These are phyloP conservation scores for Lichina pygmaea DNA, from an alignment of 495 filamentous ascomycete genomes.

Conservation along the genomic window DNA sequence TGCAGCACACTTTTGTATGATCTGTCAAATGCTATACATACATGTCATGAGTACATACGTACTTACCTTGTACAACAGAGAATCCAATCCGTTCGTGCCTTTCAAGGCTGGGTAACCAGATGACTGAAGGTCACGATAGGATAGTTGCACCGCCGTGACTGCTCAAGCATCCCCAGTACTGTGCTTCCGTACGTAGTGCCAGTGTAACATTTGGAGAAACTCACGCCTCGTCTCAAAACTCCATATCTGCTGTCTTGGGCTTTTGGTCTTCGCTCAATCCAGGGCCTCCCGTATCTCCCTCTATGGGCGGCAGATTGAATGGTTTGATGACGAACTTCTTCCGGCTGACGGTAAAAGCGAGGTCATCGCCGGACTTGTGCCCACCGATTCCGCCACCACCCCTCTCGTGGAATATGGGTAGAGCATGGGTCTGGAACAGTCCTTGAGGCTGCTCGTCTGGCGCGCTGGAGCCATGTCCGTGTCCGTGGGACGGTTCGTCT, in stretches of 20 bases:
- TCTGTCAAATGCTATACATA: too few species aligned
- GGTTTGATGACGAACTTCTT: conserved; percentile 65
- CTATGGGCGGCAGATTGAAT: conserved; percentile 74
- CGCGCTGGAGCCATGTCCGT: conserved; percentile 18
- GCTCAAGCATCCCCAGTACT: too few species aligned
- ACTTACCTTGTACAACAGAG: too few species aligned
- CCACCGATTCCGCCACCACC: conserved; percentile 49
- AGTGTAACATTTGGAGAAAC: not conserved
- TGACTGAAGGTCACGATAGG: too few species aligned
- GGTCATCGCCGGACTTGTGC: conserved; percentile 41
- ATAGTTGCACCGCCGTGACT: too few species aligned
- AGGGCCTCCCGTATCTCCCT: conserved; percentile 47
- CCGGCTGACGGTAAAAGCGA: conserved; percentile 70
- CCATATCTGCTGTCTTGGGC: conserved; percentile 32
- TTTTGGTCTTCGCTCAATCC: conserved; percentile 20
- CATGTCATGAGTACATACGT: too few species aligned
- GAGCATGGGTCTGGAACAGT: conserved; percentile 49
- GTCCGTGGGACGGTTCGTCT: conserved; percentile 20
- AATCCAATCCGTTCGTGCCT: too few species aligned
- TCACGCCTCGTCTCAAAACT: conserved; percentile 26
- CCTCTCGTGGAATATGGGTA: conserved; percentile 69
- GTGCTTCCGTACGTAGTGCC: too few species aligned
- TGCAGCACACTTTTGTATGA: too few species aligned
- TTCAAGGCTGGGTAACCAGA: too few species aligned
- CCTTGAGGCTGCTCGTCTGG: conserved; percentile 63